Conservation (phyloP, 805 yeast species). For the Lipomyces yamanashiensis region DNA sequence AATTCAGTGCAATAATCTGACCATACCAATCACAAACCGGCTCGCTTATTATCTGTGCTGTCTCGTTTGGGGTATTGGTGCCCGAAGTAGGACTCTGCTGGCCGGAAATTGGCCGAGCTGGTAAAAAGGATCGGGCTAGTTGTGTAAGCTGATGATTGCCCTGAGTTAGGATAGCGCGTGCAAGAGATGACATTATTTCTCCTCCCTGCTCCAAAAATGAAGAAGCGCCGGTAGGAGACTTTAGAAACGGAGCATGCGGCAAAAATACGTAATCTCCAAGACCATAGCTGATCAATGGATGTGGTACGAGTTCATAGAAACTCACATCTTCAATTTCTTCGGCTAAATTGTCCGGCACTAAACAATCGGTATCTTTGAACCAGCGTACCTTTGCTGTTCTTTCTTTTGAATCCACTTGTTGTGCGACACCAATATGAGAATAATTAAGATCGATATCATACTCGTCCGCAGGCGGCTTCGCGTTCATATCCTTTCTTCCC, state of each 20-base stretch:
- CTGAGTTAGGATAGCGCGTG: constrained; percentile 31
- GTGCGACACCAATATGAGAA: constrained; percentile 35
- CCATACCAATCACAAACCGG: constrained; percentile 35
- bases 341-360: constrained; percentile 27
- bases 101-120: constrained; percentile 21
- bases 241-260: constrained; percentile 31
- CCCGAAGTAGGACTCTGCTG: constrained; percentile 17
- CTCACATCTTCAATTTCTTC: constrained; percentile 30
- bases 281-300: constrained; percentile 26
- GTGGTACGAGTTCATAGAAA: constrained; percentile 34
- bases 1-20: constrained; percentile 24
- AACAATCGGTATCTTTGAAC: constrained; percentile 23
- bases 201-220: constrained; percentile 12
- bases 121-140: constrained; percentile 33
- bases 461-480: background rate
- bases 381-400: constrained; percentile 33
- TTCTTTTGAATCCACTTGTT: constrained; percentile 27
- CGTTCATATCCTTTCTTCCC: constrained; percentile 21
- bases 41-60: background rate
- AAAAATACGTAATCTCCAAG: constrained; percentile 32
- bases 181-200: constrained; percentile 27
- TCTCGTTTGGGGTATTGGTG: background rate
- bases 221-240: background rate
- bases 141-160: constrained; percentile 35
- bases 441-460: constrained; percentile 21